A percentile compares a stretch with the other conserved stretches of the same genome.
These are phyloP conservation scores for Candida pseudoglaebosa DNA, from an alignment of 805 yeast species.

Conservation along the genomic window DNA sequence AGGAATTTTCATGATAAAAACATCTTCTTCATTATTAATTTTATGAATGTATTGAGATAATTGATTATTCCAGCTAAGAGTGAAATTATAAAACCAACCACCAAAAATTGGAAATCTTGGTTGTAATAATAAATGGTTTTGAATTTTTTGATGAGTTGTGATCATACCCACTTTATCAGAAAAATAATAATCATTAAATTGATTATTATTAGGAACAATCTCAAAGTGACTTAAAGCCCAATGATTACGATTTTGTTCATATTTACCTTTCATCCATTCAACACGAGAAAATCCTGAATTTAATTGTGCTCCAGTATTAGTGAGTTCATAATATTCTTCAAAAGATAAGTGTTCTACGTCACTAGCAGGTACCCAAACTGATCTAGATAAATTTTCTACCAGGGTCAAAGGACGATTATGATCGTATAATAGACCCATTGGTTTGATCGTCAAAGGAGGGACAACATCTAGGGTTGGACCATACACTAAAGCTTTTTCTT, in stretches of 20 bases:
- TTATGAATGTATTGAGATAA: constrained; percentile 50
- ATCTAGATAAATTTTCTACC: constrained; percentile 60
- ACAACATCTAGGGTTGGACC: constrained; percentile 49
- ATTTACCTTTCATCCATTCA: constrained; percentile 63
- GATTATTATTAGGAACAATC: constrained; percentile 44
- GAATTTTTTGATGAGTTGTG: constrained; percentile 57
- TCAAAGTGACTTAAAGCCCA: constrained; percentile 62
- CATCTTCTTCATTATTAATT: constrained; percentile 34
- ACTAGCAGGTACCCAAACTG: constrained; percentile 83
- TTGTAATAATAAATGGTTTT: constrained; percentile 51
- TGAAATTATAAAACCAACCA: constrained; percentile 93
- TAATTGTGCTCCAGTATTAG: constrained; percentile 71
- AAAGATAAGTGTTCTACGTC: constrained; percentile 66
- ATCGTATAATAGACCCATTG: constrained; percentile 57
- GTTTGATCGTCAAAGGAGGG: constrained; percentile 43
- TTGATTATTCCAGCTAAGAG: constrained; percentile 84
- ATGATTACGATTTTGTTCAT: constrained; percentile 43
- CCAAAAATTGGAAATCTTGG: constrained; percentile 97
- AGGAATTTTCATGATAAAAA: constrained; percentile 64
- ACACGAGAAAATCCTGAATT: constrained; percentile 72
- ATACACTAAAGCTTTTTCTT: constrained; percentile 42
- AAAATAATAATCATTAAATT: constrained; percentile 60
- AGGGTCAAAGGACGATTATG: constrained; percentile 63
- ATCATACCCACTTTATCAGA: constrained; percentile 93
- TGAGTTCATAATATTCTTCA: constrained; percentile 81